Conservation (phyloP, 2,329 filamentous ascomycete genomes). For the Elsinoe necatrix region DNA sequence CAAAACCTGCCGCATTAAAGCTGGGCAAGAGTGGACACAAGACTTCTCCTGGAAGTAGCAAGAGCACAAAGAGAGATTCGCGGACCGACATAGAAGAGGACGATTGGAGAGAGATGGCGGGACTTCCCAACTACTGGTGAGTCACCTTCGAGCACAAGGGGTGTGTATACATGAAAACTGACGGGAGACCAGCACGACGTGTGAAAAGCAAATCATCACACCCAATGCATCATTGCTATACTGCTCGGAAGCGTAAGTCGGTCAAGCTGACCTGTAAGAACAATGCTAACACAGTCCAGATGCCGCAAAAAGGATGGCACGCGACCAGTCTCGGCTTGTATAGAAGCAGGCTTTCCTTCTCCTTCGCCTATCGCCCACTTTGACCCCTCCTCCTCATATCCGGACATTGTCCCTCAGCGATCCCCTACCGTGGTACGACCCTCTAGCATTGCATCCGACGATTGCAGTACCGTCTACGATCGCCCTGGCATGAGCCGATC, state of each 20-base stretch:
- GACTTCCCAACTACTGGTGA: conserved; percentile 48
- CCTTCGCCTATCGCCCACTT: conserved; percentile 20
- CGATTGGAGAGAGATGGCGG: conserved; percentile 42
- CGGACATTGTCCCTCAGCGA: conserved; percentile 40
- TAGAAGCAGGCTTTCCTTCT: conserved; percentile 19
- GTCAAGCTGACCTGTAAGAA: background rate
- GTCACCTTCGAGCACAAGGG: background rate
- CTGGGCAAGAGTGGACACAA: conserved; percentile 11
- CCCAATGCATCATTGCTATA: conserved; percentile 54
- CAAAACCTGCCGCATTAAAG: conserved; percentile 11
- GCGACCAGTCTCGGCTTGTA: conserved; percentile 28
- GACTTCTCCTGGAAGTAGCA: conserved; percentile 21
- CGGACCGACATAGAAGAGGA: conserved; percentile 30
- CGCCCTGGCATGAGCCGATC: conserved; percentile 16
- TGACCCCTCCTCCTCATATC: conserved; percentile 29
- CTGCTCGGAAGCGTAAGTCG: conserved; percentile 54
- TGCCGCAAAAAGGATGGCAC: conserved; percentile 40
- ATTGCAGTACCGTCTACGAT: conserved; percentile 21
- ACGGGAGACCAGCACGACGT: conserved; percentile 45
- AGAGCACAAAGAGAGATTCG: conserved; percentile 17
- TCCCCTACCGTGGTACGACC: conserved; percentile 37
- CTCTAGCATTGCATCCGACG: conserved; percentile 31
- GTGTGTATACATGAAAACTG: background rate
- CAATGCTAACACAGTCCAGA: conserved; percentile 25
- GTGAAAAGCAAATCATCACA: conserved; percentile 56